Evolutionary conservation across 768 basidiomycete species (phyloP).

Genomic region (Podaxis sp.): DNA sequence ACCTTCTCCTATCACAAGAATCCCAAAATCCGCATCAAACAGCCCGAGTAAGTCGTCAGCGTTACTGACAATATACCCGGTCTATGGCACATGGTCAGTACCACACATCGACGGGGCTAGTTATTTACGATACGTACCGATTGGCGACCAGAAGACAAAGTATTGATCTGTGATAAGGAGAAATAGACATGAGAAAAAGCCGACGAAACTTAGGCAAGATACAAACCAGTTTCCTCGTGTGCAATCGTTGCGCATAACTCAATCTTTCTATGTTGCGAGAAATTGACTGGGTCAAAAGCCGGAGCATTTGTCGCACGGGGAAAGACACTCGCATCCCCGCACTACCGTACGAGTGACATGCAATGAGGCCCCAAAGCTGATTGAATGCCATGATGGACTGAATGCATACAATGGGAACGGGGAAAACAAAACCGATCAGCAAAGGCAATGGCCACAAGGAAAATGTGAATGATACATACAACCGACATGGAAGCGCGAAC

Average conservation of each 20-base stretch:
- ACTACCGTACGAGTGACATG: slow-evolving; percentile 75
- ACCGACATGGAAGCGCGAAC: slow-evolving; percentile 87
- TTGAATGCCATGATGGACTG: slow-evolving; percentile 82
- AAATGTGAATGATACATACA: slow-evolving; percentile 37
- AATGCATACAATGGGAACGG: neutral
- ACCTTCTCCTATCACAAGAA: slow-evolving; percentile 70
- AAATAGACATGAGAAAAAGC: slow-evolving; percentile 2
- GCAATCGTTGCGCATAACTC: slow-evolving; percentile 72
- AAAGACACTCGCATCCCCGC: slow-evolving; percentile 86
- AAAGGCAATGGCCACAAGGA: neutral
- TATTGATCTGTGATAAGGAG: slow-evolving; percentile 56
- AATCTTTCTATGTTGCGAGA: slow-evolving; percentile 78
- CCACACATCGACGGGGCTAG: neutral
- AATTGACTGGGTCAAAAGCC: slow-evolving; percentile 76
- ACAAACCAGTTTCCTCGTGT: slow-evolving; percentile 73
- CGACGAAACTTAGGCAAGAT: neutral
- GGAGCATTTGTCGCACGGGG: slow-evolving; percentile 80
- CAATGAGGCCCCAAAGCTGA: slow-evolving; percentile 76
- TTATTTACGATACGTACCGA: slow-evolving; percentile 36
- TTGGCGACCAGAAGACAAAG: slow-evolving; percentile 63
- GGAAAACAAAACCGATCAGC: neutral
- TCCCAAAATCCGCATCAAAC: slow-evolving; percentile 78
- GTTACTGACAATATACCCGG: slow-evolving; percentile 78
- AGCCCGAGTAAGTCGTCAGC: slow-evolving; percentile 75
- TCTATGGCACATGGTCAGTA: slow-evolving; percentile 27